Base-by-base conservation (phyloP, 768 basidiomycete genomes). In the Pleurotus platypus region DNA sequence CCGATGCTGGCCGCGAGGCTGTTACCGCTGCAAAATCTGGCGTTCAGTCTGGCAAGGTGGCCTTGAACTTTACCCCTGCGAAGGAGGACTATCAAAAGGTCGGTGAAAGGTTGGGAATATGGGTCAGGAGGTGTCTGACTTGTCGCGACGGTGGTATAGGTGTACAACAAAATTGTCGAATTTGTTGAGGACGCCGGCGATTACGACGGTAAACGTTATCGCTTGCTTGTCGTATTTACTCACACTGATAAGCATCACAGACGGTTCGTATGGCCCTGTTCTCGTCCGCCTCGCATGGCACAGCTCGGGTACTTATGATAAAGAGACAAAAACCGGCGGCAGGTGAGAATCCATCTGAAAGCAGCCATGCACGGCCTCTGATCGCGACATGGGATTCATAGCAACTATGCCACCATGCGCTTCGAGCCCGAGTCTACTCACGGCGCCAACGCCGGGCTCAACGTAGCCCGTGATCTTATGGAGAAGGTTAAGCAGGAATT, bases 321-420 rank as follows among this genome's bases (percentile, higher is more conserved):
- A 90, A 75, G 81, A 82, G 0, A 73, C 79, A 46, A 81, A 82
- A 58, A 85, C 86, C 13, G 91, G 92, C 59, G 91, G 92, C 73
- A 93, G 92, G 91, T 85, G 61, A 48, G 75, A 67, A 27, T 22
- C 8, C 9, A 35, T 35, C 11, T 5, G 24, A 26, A 26, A 26
- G 24, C 24, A 35, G 9, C 30, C 9, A 35, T 35, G 30, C 11
- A 11, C 30, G 30, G 30, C 11, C 8, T 35, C 30, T 35, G 30
- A 35, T 35, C 30, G 11, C 30, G 30, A 35, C 30, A 35, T 9
- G 30, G 30, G 8, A 35, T 35, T 35, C 39, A 43, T 67, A 89
- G 92, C 79, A 98, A 99, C 81, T 94, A 92, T 62, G 96, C 97
- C 2, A 98, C 96, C 20, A 99, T 99, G 96, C 90, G 96, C 56